These are phyloP conservation scores for Salix caprea DNA, from an alignment of 345 rosid genomes.

Conservation along the genomic window DNA sequence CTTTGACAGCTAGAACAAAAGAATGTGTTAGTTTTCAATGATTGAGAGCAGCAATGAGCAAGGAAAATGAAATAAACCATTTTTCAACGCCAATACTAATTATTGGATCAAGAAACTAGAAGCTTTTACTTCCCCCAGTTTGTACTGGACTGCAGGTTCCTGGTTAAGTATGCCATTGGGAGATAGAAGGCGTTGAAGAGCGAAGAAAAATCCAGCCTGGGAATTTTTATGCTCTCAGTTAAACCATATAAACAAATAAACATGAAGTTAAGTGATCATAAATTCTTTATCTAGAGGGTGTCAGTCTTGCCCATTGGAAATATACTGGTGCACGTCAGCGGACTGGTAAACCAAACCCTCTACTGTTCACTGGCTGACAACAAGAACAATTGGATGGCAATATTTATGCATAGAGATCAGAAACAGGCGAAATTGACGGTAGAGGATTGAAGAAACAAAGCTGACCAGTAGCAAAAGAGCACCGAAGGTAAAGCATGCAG, in stretches of 20 bases:
- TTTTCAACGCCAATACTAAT: not conserved
- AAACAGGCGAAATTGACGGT: not conserved
- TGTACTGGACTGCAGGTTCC: constrained; percentile 16
- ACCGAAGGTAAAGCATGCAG: constrained; percentile 57
- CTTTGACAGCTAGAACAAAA: not conserved
- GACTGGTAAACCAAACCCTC: constrained; percentile 63
- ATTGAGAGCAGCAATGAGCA: not conserved
- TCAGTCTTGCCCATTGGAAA: constrained; percentile 59
- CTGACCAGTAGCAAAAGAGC: constrained; percentile 51
- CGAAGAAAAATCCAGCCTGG: constrained; percentile 59
- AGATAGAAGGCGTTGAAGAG: constrained; percentile 58
- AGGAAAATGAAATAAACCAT: not conserved
- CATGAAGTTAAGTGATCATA: not conserved
- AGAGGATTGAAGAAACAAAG: not conserved
- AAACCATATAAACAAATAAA: not conserved
- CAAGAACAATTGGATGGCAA: not conserved
- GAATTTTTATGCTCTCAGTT: not conserved
- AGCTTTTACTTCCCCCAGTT: constrained; percentile 30
- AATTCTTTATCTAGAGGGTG: not conserved
- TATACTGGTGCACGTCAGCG: constrained; percentile 61
- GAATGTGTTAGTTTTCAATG: not conserved
- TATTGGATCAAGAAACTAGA: constrained; percentile 2
- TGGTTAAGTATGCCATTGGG: constrained; percentile 35
- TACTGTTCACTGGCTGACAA: constrained; percentile 45
- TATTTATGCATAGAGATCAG: not conserved